phyloP scores from a whole-genome alignment of 257 asterid genomes.

The Jacaranda copaia region DNA sequence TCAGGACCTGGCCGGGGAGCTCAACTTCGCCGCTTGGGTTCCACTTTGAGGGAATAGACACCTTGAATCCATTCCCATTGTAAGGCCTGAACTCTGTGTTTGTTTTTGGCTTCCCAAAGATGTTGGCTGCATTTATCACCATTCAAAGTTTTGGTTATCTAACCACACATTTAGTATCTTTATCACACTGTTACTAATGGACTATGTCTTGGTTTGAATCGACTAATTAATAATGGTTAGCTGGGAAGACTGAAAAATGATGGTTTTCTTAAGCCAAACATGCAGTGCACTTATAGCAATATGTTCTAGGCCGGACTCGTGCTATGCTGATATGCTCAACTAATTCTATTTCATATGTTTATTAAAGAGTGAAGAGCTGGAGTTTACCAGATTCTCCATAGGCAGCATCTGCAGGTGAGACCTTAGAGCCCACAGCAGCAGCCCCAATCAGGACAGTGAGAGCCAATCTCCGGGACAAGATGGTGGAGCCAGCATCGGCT shows the following conservation, averaged over 20 bases:
- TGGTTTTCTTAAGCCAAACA: too few relatives aligned
- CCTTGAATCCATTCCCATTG: constrained; percentile 66
- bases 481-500: constrained; percentile 38
- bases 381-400: constrained; percentile 86
- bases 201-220: neutral
- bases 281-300: too few relatives aligned
- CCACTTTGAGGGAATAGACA: constrained; percentile 76
- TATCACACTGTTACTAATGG: neutral
- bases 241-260: too few relatives aligned
- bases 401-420: constrained; percentile 87
- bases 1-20: constrained; percentile 80
- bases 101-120: constrained; percentile 77
- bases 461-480: constrained; percentile 72
- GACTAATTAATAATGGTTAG: neutral
- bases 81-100: constrained; percentile 68
- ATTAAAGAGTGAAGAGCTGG: neutral
- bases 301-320: too few relatives aligned
- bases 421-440: constrained; percentile 73
- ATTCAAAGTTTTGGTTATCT: neutral
- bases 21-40: constrained; percentile 75
- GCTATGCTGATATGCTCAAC: too few relatives aligned
- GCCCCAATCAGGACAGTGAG: constrained; percentile 72
- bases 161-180: neutral
- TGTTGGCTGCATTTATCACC: constrained; percentile 62
- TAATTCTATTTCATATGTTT: too few relatives aligned